Conservation (phyloP, 2,329 filamentous ascomycete species). For the Fusarium tuaranense region DNA sequence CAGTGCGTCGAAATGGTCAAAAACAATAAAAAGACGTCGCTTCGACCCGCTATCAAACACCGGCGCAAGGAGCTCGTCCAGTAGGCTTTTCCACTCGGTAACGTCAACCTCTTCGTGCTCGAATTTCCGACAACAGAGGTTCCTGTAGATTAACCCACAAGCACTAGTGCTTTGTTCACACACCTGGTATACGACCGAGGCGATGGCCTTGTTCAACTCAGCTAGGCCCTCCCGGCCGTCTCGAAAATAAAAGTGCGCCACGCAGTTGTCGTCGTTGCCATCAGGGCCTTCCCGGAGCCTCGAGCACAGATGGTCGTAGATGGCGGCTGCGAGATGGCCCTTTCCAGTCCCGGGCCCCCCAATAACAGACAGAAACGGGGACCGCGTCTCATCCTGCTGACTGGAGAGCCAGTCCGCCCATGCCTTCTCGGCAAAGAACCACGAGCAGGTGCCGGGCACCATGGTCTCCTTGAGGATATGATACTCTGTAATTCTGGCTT, state of each 20-base stretch:
- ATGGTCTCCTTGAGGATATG: neutral
- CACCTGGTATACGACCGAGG: neutral
- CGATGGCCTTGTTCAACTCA: neutral
- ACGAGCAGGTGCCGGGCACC: neutral
- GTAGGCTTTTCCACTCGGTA: neutral
- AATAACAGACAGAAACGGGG: neutral
- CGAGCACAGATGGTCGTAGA: neutral
- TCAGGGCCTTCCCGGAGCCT: neutral
- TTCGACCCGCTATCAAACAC: neutral
- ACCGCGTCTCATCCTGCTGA: neutral
- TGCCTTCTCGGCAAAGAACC: neutral
- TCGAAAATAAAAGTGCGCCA: neutral
- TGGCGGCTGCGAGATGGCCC: neutral
- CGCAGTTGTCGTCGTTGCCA: neutral
- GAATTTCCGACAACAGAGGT: neutral
- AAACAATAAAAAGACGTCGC: neutral
- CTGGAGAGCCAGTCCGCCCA: neutral
- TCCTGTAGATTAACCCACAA: neutral
- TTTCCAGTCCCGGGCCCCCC: neutral
- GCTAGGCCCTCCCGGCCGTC: neutral
- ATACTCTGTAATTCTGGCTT: neutral
- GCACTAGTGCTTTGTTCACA: neutral
- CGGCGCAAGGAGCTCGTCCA: neutral
- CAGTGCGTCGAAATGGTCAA: neutral
- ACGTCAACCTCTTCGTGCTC: neutral